These are phyloP conservation scores for Penicillium sp. DNA, from an alignment of 2,329 filamentous ascomycete species.

Conservation along the genomic window DNA sequence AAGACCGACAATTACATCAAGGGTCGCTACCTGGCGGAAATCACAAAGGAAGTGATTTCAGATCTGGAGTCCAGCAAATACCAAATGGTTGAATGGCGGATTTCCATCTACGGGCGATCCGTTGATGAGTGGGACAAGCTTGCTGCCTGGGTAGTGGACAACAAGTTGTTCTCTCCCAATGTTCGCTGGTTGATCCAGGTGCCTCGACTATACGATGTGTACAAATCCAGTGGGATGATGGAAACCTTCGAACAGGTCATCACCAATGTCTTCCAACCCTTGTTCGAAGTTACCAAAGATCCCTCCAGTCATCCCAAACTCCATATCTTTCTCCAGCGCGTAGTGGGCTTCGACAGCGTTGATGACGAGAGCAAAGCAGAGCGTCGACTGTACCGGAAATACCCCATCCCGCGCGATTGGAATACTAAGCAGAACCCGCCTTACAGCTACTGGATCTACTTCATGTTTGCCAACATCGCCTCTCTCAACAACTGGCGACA, in stretches of 20 bases:
- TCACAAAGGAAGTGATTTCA: slow-evolving; percentile 94
- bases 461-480: slow-evolving; percentile 87
- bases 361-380: slow-evolving; percentile 98
- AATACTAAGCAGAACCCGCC: slow-evolving; percentile 90
- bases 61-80: slow-evolving; percentile 99
- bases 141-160: slow-evolving; percentile 94
- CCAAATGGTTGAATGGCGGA: slow-evolving; percentile 99
- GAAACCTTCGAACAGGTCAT: slow-evolving; percentile 85
- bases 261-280: slow-evolving; percentile 82
- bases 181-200: slow-evolving; percentile 96
- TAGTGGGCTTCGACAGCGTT: slow-evolving; percentile 95
- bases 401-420: slow-evolving; percentile 84
- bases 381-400: slow-evolving; percentile 89
- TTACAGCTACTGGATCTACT: slow-evolving; percentile 99
- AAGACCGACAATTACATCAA: slow-evolving; percentile 99
- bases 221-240: slow-evolving; percentile 83
- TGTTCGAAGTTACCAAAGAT: slow-evolving; percentile 90
- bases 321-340: slow-evolving; percentile 87
- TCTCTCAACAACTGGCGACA: slow-evolving; percentile 90
- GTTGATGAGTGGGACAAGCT: slow-evolving; percentile 97
- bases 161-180: slow-evolving; percentile 96
- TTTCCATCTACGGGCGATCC: slow-evolving; percentile 90
- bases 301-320: slow-evolving; percentile 84
- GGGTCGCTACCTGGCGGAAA: slow-evolving; percentile 90
- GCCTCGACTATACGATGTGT: slow-evolving; percentile 89